Base-by-base conservation (phyloP, 768 basidiomycete species). In the Boletus reticuloceps region DNA sequence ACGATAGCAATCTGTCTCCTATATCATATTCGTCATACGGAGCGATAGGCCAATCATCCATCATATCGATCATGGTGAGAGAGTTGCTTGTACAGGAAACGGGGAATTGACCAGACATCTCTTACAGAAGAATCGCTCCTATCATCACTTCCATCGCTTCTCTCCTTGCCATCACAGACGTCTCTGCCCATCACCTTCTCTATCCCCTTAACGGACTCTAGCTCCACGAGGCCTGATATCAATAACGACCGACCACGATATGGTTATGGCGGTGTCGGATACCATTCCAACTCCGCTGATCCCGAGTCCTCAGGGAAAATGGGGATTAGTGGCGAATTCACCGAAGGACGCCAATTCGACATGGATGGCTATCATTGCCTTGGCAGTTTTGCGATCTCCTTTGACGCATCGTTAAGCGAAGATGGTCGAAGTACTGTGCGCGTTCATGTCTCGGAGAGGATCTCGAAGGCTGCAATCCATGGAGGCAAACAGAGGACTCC, bases 361-460 rank as follows among this genome's bases (percentile, higher is more conserved):
- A 64, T 75, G 50, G 72, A 76, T 41, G 77, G 75, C 41, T 75
- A 77, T 39, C 60, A 37, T 27, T 77, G 74, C 40, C 76, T 87
- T 41, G 79, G 79, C 52, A 82, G 79, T 41, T 73, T 91, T 50
- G 82, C 86, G 60, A 84, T 91, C 66, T 86, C 86, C 40, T 88
- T 91, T 62, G 89, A 91, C 60, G 73, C 86, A 44, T 78, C 76
- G 40, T 75, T 84, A 32, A 76, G 78, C 47, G 80, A 85, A 59
- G 81, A 86, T 64, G 85, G 88, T 54, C 86, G 82, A 72, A 85
- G 89, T 61, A 84, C 84, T 50, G 86, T 89, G 40, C 79, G 84
- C 59, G 88, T 89, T 59, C 85, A 89, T 62, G 81, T 84, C 42
- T 75, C 82, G 8, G 75, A 82, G 27, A 66, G 74, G 16, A 76